Evolutionary conservation across 768 basidiomycete genomes (phyloP).

Genomic region (Epithele typhae): DNA sequence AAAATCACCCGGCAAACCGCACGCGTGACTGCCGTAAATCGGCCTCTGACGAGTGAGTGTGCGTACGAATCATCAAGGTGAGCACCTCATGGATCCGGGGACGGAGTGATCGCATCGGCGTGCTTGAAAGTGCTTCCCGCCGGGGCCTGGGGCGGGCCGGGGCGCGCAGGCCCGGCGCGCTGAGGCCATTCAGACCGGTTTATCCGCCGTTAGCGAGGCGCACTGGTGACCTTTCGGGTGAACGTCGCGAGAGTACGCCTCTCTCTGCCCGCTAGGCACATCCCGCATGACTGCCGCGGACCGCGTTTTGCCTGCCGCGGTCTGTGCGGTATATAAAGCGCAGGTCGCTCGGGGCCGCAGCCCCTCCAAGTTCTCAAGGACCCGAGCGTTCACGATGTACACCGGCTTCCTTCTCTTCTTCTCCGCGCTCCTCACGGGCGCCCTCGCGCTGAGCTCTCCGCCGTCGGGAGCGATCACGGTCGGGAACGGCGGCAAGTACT

Average conservation of each 20-base stretch:
- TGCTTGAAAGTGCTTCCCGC: too few relatives aligned
- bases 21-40: too few relatives aligned
- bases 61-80: background rate
- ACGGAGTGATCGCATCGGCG: constrained; percentile 1
- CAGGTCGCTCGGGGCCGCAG: too few relatives aligned
- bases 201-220: background rate
- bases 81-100: background rate
- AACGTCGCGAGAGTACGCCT: constrained; percentile 5
- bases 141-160: constrained; percentile 4
- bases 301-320: background rate
- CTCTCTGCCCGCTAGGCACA: background rate
- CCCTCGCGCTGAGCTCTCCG: constrained; percentile 16
- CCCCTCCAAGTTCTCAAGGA: too few relatives aligned
- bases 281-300: constrained; percentile 2
- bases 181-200: background rate
- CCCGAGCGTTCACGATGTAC: constrained; percentile 1
- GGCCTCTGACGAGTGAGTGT: too few relatives aligned
- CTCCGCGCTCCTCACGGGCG: constrained; percentile 1
- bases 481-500: constrained; percentile 16
- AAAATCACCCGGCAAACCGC: too few relatives aligned
- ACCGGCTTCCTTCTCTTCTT: constrained; percentile 2
- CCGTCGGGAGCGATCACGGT: constrained; percentile 21
- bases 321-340: too few relatives aligned
- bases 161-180: background rate
- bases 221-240: constrained; percentile 4